These are phyloP conservation scores for Cercospora sp. DNA, from an alignment of 2,329 filamentous ascomycete genomes.

Conservation along the genomic window DNA sequence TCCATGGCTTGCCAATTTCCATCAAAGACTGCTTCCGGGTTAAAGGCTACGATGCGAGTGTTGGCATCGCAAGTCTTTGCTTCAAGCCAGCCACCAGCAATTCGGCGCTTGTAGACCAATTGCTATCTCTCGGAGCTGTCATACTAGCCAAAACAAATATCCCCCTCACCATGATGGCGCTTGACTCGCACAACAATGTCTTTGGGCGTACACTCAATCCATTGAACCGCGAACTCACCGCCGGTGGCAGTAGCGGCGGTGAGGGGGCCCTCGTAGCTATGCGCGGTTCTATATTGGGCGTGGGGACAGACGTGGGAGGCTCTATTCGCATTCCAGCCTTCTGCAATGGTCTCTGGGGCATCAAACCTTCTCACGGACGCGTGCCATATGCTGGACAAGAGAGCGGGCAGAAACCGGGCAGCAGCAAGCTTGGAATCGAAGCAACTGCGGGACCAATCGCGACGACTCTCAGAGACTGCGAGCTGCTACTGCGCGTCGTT, in stretches of 20 bases:
- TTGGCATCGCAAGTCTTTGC: constrained; percentile 46
- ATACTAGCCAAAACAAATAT: constrained; percentile 56
- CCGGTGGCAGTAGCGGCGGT: constrained; percentile 55
- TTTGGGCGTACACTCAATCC: constrained; percentile 53
- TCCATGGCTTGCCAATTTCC: constrained; percentile 46
- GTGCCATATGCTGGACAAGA: constrained; percentile 57
- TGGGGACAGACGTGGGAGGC: constrained; percentile 56
- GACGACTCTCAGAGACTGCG: constrained; percentile 53
- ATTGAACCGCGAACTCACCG: constrained; percentile 49
- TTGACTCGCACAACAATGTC: constrained; percentile 56
- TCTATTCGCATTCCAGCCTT: constrained; percentile 53
- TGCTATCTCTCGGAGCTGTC: constrained; percentile 50
- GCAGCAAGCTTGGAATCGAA: constrained; percentile 47
- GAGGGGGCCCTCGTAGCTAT: constrained; percentile 55
- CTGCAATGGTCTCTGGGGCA: constrained; percentile 52
- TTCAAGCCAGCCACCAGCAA: constrained; percentile 55
- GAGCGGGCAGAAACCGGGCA: constrained; percentile 48
- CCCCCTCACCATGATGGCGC: constrained; percentile 49
- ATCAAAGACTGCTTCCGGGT: constrained; percentile 42
- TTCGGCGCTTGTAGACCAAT: constrained; percentile 48
- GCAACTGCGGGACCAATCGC: constrained; percentile 51
- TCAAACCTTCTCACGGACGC: constrained; percentile 49
- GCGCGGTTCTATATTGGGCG: constrained; percentile 51
- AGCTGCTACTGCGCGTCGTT: constrained; percentile 56
- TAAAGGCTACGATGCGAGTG: constrained; percentile 40